Percentiles rank a stretch among this genome's conserved stretches.
Conservation (phyloP, 441 rosid species). For the Gossypium davidsonii region DNA sequence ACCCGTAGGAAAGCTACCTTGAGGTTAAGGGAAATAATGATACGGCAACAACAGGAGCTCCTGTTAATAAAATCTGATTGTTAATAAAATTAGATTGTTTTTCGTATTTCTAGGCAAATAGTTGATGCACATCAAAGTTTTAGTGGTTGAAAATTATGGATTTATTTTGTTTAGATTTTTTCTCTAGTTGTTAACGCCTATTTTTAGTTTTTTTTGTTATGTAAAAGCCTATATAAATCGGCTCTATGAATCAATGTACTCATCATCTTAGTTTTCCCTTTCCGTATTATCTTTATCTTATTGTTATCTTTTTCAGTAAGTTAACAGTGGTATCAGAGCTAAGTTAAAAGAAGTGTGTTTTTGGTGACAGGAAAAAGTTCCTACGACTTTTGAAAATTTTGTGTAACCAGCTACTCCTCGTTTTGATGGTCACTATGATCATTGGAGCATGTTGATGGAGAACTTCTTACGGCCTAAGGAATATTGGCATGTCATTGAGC, state of each 20-base stretch:
- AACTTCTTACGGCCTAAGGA: background rate
- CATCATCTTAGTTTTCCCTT: background rate
- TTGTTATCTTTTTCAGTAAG: background rate
- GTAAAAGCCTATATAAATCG: background rate
- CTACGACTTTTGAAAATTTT: background rate
- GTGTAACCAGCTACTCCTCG: background rate
- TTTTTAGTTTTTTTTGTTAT: too few relatives aligned
- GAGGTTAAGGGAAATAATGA: constrained; percentile 43
- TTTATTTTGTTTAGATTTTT: too few relatives aligned
- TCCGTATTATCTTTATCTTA: background rate
- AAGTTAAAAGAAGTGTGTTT: too few relatives aligned
- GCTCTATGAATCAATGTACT: background rate
- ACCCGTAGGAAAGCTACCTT: constrained; percentile 21
- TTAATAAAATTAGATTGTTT: too few relatives aligned
- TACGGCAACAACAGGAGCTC: constrained; percentile 43
- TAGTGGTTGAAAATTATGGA: too few relatives aligned
- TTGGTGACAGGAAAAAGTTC: background rate
- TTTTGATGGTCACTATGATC: background rate
- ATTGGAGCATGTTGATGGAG: background rate
- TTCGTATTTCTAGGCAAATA: too few relatives aligned
- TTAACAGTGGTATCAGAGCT: background rate
- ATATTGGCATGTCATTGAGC: background rate
- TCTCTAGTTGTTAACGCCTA: too few relatives aligned
- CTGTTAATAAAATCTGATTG: background rate
- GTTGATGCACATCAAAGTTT: too few relatives aligned